Evolutionary conservation across 768 basidiomycete species (phyloP).

Genomic region (Russula foetens): DNA sequence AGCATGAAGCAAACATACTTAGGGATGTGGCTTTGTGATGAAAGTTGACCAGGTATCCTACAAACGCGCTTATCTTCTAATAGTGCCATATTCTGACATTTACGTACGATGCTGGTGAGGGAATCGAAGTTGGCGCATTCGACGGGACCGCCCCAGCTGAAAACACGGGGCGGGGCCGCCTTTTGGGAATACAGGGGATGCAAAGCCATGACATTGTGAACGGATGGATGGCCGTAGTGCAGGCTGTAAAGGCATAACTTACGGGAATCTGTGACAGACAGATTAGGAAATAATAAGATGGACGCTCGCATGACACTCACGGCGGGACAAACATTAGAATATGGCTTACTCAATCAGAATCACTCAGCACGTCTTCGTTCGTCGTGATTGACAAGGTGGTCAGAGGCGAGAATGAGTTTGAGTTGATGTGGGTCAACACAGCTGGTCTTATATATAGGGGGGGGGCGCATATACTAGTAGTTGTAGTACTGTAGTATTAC

Average conservation of each 20-base stretch:
- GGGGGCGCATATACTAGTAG: not conserved
- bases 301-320: not conserved
- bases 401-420: not conserved
- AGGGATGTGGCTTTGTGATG: not conserved
- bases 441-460: not conserved
- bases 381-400: not conserved
- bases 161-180: not conserved
- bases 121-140: not conserved
- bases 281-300: not conserved
- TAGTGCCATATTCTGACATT: not conserved
- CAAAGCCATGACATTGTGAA: not conserved
- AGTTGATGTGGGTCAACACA: not conserved
- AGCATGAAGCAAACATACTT: not conserved
- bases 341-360: not conserved
- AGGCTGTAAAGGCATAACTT: not conserved
- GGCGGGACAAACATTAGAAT: constrained; percentile 2
- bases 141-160: not conserved
- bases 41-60: not conserved
- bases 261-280: constrained; percentile 5
- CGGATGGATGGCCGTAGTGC: not conserved
- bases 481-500: too few relatives aligned
- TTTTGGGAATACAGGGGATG: not conserved
- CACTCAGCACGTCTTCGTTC: not conserved
- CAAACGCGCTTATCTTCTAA: not conserved
- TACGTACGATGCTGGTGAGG: not conserved